These are phyloP conservation scores for Umbilicus rupestris DNA, from an alignment of 164 flowering plant species.

Conservation along the genomic window DNA sequence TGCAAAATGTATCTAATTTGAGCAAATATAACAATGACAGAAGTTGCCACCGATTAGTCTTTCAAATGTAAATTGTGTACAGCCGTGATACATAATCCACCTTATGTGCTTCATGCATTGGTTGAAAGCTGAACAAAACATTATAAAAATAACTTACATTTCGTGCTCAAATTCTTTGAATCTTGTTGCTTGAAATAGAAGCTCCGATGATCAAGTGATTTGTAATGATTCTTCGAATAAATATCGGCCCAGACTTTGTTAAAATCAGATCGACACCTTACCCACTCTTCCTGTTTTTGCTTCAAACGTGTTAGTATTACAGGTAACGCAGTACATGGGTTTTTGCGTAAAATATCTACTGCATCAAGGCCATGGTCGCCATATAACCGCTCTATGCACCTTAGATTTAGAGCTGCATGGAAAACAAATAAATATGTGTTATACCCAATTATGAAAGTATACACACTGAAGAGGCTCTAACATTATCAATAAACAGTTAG, in stretches of 20 bases:
- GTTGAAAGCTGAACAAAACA: not conserved
- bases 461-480: not conserved
- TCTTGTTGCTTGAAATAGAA: conserved; percentile 73
- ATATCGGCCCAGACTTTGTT: conserved; percentile 69
- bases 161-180: conserved; percentile 55
- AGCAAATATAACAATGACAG: not conserved
- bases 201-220: conserved; percentile 71
- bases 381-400: conserved; percentile 64
- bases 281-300: conserved; percentile 71
- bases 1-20: not conserved
- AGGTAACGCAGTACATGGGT: conserved; percentile 38
- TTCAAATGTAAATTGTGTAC: not conserved
- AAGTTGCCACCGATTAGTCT: not conserved
- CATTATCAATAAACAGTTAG: not conserved
- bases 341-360: conserved; percentile 46
- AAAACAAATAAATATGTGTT: not conserved
- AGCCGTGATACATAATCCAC: not conserved
- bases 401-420: conserved; percentile 36
- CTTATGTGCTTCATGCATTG: not conserved
- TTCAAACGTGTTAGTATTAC: conserved; percentile 48
- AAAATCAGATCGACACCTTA: conserved; percentile 48
- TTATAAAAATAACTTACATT: conserved; percentile 29
- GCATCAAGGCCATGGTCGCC: conserved; percentile 68
- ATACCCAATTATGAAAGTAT: not conserved
- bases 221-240: conserved; percentile 60